phyloP scores from a whole-genome alignment of 148 eudicot genomes.

The Chenopodium berlandieri region DNA sequence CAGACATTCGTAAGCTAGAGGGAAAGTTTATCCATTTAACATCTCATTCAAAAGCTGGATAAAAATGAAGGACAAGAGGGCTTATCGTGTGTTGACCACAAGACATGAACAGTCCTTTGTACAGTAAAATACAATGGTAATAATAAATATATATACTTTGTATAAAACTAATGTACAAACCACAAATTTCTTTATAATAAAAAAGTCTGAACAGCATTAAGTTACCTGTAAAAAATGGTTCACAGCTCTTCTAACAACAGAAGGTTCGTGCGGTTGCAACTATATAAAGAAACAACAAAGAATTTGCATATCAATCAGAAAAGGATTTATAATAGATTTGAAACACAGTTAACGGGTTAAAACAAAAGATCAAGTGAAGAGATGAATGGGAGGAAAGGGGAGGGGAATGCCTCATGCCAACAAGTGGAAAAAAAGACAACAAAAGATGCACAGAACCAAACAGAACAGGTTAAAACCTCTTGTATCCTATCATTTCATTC shows the following conservation, averaged over 20 bases:
- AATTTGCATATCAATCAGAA: not conserved
- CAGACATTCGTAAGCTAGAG: not conserved
- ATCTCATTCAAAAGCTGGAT: too few species aligned
- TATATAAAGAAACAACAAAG: constrained; percentile 28
- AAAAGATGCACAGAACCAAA: not conserved
- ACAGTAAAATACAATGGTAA: not conserved
- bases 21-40: too few species aligned
- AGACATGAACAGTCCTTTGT: not conserved
- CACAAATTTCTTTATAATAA: not conserved
- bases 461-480: too few species aligned
- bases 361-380: not conserved
- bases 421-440: not conserved
- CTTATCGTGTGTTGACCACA: not conserved
- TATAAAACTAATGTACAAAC: not conserved
- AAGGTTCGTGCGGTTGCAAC: constrained; percentile 93
- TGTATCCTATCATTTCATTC: too few species aligned
- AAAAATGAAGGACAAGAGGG: too few species aligned
- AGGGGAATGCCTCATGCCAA: not conserved
- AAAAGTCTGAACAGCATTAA: not conserved
- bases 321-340: not conserved
- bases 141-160: too few species aligned
- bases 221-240: constrained; percentile 91
- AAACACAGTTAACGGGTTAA: not conserved
- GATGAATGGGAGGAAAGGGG: too few species aligned
- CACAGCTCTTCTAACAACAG: constrained; percentile 75